Evolutionary conservation across 2,329 filamentous ascomycete genomes (phyloP).

Genomic region (Endocalyx cinctus): DNA sequence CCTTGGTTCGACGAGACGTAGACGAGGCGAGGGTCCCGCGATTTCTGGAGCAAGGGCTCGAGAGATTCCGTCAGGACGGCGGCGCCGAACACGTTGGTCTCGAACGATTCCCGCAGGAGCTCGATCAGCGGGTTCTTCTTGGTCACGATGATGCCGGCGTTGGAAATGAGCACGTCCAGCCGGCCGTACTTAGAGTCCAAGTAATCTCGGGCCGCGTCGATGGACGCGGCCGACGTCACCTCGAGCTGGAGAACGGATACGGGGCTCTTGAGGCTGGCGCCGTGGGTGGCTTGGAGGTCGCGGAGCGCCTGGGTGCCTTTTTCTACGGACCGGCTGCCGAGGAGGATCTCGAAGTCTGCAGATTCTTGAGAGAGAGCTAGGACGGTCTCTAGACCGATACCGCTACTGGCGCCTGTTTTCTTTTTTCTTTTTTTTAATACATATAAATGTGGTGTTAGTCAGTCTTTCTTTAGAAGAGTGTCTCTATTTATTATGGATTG

Average conservation of each 20-base stretch:
- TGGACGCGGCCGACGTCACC: conserved; percentile 53
- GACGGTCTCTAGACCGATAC: conserved; percentile 41
- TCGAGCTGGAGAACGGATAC: conserved; percentile 57
- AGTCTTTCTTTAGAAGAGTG: background rate
- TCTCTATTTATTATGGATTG: background rate
- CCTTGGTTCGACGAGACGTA: conserved; percentile 30
- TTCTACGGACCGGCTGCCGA: conserved; percentile 31
- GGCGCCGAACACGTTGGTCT: conserved; percentile 33
- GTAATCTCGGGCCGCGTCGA: conserved; percentile 47
- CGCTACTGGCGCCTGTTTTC: conserved; percentile 35
- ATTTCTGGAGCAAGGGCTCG: conserved; percentile 26
- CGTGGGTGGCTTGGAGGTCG: conserved; percentile 34
- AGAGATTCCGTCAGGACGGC: conserved; percentile 25
- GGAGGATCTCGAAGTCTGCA: conserved; percentile 33
- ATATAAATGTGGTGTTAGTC: background rate
- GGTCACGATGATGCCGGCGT: conserved; percentile 53
- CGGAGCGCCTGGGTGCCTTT: conserved; percentile 32
- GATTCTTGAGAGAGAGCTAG: conserved; percentile 30
- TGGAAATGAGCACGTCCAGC: conserved; percentile 56
- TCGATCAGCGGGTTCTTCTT: conserved; percentile 50
- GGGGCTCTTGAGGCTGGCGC: conserved; percentile 39
- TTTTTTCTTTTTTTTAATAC: background rate
- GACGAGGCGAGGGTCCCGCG: conserved; percentile 23
- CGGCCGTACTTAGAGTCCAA: conserved; percentile 41
- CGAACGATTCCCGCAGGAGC: conserved; percentile 44